A percentile compares a stretch with the other conserved stretches of the same genome.
These are phyloP conservation scores for Lactarius pseudohatsudake DNA, from an alignment of 768 basidiomycete species.

Conservation along the genomic window DNA sequence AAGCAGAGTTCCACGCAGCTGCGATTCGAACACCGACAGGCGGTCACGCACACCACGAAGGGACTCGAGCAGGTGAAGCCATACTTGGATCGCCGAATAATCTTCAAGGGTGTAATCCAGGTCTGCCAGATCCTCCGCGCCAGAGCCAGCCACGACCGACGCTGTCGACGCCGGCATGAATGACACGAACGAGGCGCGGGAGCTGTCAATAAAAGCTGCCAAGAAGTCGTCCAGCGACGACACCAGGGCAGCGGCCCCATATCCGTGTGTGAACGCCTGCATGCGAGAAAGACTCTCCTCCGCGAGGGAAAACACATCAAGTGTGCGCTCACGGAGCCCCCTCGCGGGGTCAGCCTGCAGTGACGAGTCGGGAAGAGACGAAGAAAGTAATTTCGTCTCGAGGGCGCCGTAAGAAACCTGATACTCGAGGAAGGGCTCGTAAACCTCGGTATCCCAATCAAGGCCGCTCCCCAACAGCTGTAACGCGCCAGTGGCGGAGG, in stretches of 20 bases:
- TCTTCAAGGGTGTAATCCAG: conserved; percentile 85
- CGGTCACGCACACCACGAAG: conserved; percentile 72
- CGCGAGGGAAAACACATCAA: conserved; percentile 71
- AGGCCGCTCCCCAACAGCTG: conserved; percentile 22
- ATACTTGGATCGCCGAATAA: conserved; percentile 83
- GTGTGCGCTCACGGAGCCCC: conserved; percentile 68
- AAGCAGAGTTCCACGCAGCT: conserved; percentile 56
- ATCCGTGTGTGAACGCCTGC: conserved; percentile 84
- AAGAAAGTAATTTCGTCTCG: conserved; percentile 70
- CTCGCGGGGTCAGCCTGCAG: conserved; percentile 54
- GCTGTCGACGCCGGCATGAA: conserved; percentile 32
- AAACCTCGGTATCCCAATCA: conserved; percentile 90
- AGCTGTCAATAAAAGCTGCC: conserved; percentile 64
- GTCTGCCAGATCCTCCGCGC: conserved; percentile 64
- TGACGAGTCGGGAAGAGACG: conserved; percentile 47
- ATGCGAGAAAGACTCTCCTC: conserved; percentile 81
- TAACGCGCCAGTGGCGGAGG: conserved; percentile 21
- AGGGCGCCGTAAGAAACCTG: conserved; percentile 81
- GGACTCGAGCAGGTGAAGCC: conserved; percentile 80
- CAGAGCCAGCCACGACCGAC: conserved; percentile 35
- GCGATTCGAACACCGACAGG: conserved; percentile 65
- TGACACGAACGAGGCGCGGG: conserved; percentile 37
- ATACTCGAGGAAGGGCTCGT: conserved; percentile 91
- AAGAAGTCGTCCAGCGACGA: conserved; percentile 72
- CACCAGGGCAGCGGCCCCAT: conserved; percentile 73